These are phyloP conservation scores for Chrysanthemum makinoi DNA, from an alignment of 129 eudicot species.

Conservation along the genomic window DNA sequence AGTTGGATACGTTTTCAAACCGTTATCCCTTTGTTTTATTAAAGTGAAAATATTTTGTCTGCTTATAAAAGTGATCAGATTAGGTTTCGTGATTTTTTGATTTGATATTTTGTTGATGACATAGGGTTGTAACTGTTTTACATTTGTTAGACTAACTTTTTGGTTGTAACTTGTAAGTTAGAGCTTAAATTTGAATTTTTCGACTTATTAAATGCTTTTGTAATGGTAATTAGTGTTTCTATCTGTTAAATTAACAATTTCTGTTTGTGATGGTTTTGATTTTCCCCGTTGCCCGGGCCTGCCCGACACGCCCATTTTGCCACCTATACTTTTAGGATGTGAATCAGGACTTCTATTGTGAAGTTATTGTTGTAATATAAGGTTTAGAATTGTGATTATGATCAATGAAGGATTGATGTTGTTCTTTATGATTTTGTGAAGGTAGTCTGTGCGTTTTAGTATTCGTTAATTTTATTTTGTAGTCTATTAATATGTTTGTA, in stretches of 20 bases:
- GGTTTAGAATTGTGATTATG: no score
- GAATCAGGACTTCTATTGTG: neutral
- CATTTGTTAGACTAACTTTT: constrained; percentile 7
- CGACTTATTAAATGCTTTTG: neutral
- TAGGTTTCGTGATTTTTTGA: neutral
- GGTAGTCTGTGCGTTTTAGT: neutral
- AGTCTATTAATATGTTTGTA: neutral
- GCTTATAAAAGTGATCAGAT: neutral
- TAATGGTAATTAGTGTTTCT: no score
- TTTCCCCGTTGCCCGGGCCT: no score
- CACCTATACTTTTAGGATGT: neutral
- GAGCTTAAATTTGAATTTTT: neutral
- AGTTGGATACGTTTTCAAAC: neutral
- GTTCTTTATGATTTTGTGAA: neutral
- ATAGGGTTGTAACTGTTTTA: no score
- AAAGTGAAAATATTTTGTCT: no score
- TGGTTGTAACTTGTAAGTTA: neutral
- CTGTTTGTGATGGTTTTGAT: no score
- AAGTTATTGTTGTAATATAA: no score
- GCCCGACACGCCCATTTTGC: no score
- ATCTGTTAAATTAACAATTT: no score
- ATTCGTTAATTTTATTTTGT: neutral
- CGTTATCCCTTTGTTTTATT: neutral
- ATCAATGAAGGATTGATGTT: no score
- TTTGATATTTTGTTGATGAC: neutral